Evolutionary conservation across 148 eudicot species (phyloP).

Genomic region (Vaccinium vitisidaea): DNA sequence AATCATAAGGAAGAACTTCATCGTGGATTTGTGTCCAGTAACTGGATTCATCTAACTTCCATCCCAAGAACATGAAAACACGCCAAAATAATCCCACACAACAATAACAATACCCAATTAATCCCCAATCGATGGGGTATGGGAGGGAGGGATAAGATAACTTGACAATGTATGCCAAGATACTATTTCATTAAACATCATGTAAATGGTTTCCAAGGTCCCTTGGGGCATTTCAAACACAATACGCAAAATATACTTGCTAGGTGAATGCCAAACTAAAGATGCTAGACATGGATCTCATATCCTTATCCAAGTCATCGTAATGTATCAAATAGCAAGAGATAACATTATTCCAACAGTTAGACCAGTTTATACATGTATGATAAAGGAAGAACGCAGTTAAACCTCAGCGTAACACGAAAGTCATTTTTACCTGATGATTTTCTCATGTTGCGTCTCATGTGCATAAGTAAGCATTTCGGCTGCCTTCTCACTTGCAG

Average conservation of each 20-base stretch:
- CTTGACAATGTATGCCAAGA: too few species aligned
- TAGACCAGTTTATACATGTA: neutral
- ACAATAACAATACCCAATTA: neutral
- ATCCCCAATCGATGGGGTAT: neutral
- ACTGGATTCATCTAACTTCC: neutral
- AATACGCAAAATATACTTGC: neutral
- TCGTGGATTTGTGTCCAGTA: neutral
- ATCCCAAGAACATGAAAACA: neutral
- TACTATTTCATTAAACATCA: too few species aligned
- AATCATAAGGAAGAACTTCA: neutral
- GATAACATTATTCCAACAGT: too few species aligned
- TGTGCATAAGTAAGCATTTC: constrained; percentile 99
- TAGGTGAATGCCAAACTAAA: neutral
- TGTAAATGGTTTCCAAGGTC: too few species aligned
- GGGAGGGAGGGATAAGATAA: too few species aligned
- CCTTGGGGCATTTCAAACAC: too few species aligned
- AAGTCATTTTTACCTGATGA: constrained; percentile 64
- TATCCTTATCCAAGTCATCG: neutral
- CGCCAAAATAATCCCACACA: neutral
- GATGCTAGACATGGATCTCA: neutral
- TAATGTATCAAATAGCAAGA: too few species aligned
- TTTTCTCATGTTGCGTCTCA: constrained; percentile 98
- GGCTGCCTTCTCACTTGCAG: constrained; percentile 94
- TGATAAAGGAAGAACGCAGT: neutral
- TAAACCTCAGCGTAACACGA: constrained; percentile 7